These are phyloP conservation scores for Mycena epipterygia DNA, from an alignment of 768 basidiomycete species.

Conservation along the genomic window DNA sequence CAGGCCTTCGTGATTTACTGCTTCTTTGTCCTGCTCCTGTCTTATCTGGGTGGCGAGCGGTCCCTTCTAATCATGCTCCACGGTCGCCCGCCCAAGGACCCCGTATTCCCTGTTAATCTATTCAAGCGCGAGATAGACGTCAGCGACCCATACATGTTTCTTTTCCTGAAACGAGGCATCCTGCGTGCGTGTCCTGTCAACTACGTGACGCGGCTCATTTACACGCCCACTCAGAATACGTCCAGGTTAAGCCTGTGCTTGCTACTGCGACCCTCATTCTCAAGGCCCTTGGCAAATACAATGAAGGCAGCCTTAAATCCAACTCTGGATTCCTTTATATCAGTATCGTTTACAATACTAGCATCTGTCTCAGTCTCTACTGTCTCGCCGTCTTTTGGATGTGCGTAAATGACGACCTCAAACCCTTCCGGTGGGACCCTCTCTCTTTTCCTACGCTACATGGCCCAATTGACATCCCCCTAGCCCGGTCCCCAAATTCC, in stretches of 20 bases:
- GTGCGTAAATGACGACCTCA: conserved; percentile 88
- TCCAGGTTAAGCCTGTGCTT: conserved; percentile 94
- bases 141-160: conserved; percentile 94
- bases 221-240: conserved; percentile 80
- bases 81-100: conserved; percentile 89
- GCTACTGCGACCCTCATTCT: conserved; percentile 88
- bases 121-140: conserved; percentile 91
- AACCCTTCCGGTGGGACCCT: conserved; percentile 82
- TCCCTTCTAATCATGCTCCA: conserved; percentile 93
- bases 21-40: conserved; percentile 86
- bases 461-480: neutral
- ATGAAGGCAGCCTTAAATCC: conserved; percentile 89
- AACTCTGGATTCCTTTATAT: conserved; percentile 94
- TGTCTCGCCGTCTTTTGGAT: conserved; percentile 99
- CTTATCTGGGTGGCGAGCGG: conserved; percentile 93
- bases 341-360: conserved; percentile 86
- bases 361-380: conserved; percentile 85
- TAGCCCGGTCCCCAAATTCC: conserved; percentile 95
- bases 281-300: conserved; percentile 89
- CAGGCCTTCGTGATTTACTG: conserved; percentile 96
- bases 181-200: conserved; percentile 70
- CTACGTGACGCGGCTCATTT: neutral
- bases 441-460: neutral
- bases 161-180: conserved; percentile 95
- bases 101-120: conserved; percentile 89